Percentiles rank a stretch among this genome's conserved stretches.
Evolutionary conservation across 176 grass and related monocot genomes (phyloP).

Genomic region (Phoenix roebelenii): DNA sequence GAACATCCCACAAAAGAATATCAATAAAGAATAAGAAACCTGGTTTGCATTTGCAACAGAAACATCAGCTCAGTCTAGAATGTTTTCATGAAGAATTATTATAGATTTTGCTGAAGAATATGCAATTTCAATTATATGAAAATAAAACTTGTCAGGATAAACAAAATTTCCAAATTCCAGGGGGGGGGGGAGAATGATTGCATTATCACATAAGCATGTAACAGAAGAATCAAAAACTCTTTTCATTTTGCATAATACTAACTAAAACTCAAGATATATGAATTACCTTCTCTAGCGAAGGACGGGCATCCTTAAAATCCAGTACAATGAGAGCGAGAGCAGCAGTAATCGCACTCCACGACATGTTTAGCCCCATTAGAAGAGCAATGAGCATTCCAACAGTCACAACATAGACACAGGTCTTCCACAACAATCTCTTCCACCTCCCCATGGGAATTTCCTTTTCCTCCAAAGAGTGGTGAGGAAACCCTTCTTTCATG

Average conservation of each 20-base stretch:
- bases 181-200: too few species aligned
- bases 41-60: neutral
- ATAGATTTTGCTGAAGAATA: too few species aligned
- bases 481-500: conserved; percentile 17
- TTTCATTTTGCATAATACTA: too few species aligned
- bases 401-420: conserved; percentile 5
- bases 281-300: conserved; percentile 12
- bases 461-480: conserved; percentile 19
- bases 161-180: too few species aligned
- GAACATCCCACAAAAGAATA: conserved; percentile 18
- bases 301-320: conserved; percentile 10
- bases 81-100: too few species aligned
- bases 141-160: too few species aligned
- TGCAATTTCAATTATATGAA: too few species aligned
- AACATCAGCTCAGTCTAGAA: too few species aligned
- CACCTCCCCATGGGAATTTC: conserved; percentile 15
- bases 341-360: conserved; percentile 5
- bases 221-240: too few species aligned
- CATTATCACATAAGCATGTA: too few species aligned
- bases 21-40: conserved; percentile 15
- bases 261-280: too few species aligned
- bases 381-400: conserved; percentile 13
- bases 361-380: conserved; percentile 19
- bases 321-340: conserved; percentile 7
- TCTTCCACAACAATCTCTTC: neutral